Percentiles rank a stretch among this genome's conserved stretches.
Conservation (phyloP, 2,329 filamentous ascomycete genomes). For the Colletotrichum acutatum region DNA sequence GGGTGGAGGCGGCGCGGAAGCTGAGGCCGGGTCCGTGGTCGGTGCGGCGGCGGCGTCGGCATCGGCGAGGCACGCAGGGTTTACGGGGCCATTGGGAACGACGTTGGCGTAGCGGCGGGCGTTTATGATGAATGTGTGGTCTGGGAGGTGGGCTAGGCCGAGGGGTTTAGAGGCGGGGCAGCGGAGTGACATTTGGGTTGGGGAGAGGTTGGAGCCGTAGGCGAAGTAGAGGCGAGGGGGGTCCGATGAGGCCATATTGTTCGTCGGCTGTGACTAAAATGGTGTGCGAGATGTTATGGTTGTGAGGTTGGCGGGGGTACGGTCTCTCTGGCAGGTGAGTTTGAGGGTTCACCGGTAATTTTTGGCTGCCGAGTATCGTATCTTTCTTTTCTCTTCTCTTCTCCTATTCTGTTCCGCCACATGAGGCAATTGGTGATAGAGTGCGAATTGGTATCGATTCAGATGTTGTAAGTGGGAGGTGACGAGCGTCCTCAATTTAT, state of each 20-base stretch:
- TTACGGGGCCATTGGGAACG: slow-evolving; percentile 46
- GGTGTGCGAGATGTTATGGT: neutral
- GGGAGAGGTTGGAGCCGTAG: slow-evolving; percentile 77
- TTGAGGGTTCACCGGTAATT: neutral
- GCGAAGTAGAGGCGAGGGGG: slow-evolving; percentile 67
- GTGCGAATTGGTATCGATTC: too few species aligned
- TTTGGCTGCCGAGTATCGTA: neutral
- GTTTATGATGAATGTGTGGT: slow-evolving; percentile 75
- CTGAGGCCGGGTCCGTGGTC: slow-evolving; percentile 11
- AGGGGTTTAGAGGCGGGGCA: slow-evolving; percentile 68
- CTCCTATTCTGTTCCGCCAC: too few species aligned
- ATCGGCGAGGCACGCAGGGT: neutral
- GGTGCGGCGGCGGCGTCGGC: slow-evolving; percentile 8
- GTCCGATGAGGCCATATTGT: neutral
- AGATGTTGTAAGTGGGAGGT: too few species aligned
- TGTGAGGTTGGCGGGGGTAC: neutral
- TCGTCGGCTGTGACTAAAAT: too few species aligned
- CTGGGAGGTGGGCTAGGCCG: slow-evolving; percentile 66
- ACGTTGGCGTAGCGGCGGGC: slow-evolving; percentile 76
- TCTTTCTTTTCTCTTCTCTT: neutral
- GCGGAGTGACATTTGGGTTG: slow-evolving; percentile 70
- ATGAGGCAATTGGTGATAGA: neutral
- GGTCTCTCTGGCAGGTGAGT: too few species aligned
- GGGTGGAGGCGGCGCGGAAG: slow-evolving; percentile 21
- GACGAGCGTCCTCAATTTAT: too few species aligned